Conservation (phyloP, 1,284 basidiomycete genomes). For the Chondrostereum purpureum region DNA sequence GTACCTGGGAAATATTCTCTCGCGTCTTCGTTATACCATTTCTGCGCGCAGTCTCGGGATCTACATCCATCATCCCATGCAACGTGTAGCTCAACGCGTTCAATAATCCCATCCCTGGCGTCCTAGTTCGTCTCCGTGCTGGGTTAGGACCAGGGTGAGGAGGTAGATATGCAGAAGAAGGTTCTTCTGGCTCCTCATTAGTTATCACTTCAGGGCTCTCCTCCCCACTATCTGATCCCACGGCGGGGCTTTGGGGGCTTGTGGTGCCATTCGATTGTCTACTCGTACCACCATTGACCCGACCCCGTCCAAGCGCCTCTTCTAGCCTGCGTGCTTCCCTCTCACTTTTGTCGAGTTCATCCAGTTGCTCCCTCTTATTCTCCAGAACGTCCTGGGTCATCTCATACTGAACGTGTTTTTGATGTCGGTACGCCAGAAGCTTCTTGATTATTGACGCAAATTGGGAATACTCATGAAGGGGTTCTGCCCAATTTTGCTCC, state of each 20-base stretch:
- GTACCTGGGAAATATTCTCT: conserved; percentile 88
- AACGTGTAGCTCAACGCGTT: conserved; percentile 92
- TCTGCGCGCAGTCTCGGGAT: conserved; percentile 91
- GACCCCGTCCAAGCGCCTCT: conserved; percentile 73
- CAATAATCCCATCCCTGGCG: conserved; percentile 81
- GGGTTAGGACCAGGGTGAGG: conserved; percentile 73
- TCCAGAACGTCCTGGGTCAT: conserved; percentile 92
- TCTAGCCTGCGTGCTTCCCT: conserved; percentile 86
- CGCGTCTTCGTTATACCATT: conserved; percentile 91
- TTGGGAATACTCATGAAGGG: conserved; percentile 92
- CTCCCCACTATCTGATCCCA: conserved; percentile 25
- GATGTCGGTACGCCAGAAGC: conserved; percentile 89
- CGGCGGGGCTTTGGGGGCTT: conserved; percentile 23
- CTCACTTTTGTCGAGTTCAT: conserved; percentile 90
- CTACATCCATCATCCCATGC: conserved; percentile 97
- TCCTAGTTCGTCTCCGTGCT: conserved; percentile 41
- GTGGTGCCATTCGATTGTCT: conserved; percentile 2
- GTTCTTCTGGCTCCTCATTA: conserved; percentile 19
- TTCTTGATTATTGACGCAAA: conserved; percentile 94
- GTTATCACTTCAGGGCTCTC: conserved; percentile 21
- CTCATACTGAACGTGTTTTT: conserved; percentile 98
- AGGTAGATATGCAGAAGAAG: conserved; percentile 47
- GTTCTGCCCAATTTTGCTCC: conserved; percentile 92
- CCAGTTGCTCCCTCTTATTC: conserved; percentile 80
- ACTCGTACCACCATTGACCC: conserved; percentile 30